These are phyloP conservation scores for Heterobasidion occidentale DNA, from an alignment of 1,284 basidiomycete species.

Conservation along the genomic window DNA sequence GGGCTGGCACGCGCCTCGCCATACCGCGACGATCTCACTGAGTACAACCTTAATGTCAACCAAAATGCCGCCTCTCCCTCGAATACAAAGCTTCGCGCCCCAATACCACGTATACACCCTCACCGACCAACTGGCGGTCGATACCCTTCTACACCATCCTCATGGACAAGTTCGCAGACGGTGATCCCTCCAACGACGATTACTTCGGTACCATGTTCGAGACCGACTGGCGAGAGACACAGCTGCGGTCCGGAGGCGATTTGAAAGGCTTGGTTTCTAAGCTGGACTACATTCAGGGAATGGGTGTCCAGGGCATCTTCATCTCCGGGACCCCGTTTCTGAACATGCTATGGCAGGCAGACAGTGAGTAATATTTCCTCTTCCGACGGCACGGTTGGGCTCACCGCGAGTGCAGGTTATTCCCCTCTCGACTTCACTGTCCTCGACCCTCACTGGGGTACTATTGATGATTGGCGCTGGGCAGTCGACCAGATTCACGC, in stretches of 20 bases:
- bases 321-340: constrained; percentile 87
- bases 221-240: constrained; percentile 80
- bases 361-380: constrained; percentile 52
- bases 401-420: constrained; percentile 50
- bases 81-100: constrained; percentile 62
- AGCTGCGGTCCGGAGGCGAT: constrained; percentile 83
- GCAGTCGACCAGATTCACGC: constrained; percentile 72
- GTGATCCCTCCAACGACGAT: constrained; percentile 86
- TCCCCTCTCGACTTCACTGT: constrained; percentile 87
- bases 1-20: constrained; percentile 41
- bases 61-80: constrained; percentile 57
- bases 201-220: constrained; percentile 77
- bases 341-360: constrained; percentile 94
- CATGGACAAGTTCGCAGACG: constrained; percentile 89
- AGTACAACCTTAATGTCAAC: constrained; percentile 84
- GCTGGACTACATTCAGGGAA: constrained; percentile 83
- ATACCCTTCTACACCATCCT: constrained; percentile 82
- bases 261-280: constrained; percentile 65
- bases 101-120: constrained; percentile 65
- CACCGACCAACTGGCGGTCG: constrained; percentile 81
- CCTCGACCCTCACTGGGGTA: constrained; percentile 88
- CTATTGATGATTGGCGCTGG: constrained; percentile 66
- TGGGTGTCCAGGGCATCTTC: constrained; percentile 80
- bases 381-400: background rate
- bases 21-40: constrained; percentile 67